phyloP scores from a whole-genome alignment of 2,329 filamentous ascomycete species.

The Trichoderma aggressivum region DNA sequence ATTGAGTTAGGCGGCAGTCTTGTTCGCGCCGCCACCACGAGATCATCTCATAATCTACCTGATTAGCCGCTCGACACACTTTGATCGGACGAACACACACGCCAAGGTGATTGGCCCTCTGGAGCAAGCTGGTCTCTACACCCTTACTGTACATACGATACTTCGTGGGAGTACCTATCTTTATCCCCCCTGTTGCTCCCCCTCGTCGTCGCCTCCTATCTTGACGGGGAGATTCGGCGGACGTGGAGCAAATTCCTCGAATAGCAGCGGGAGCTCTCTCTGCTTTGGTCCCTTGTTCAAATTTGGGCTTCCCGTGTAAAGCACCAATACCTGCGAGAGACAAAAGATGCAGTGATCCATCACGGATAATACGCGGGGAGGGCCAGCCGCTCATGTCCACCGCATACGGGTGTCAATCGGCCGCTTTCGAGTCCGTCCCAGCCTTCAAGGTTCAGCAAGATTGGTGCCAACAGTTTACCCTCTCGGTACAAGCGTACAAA shows the following conservation, averaged over 20 bases:
- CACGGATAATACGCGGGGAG: not conserved
- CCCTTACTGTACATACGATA: not conserved
- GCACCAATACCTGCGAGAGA: not conserved
- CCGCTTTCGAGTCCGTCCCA: conserved; percentile 4
- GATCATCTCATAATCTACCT: conserved; percentile 11
- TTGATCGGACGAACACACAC: conserved; percentile 17
- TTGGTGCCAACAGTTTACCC: not conserved
- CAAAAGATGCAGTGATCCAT: not conserved
- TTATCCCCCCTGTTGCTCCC: not conserved
- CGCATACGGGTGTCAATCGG: not conserved
- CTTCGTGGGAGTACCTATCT: not conserved
- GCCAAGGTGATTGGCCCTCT: not conserved
- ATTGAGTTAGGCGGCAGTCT: conserved; percentile 5
- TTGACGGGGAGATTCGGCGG: conserved; percentile 17
- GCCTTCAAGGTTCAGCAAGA: not conserved
- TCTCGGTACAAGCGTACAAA: not conserved
- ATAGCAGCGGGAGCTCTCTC: not conserved
- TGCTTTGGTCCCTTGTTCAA: not conserved
- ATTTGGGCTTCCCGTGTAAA: not conserved
- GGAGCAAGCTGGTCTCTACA: not conserved
- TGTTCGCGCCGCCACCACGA: conserved; percentile 14
- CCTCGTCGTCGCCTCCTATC: conserved; percentile 3
- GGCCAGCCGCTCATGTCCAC: not conserved
- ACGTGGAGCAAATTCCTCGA: conserved; percentile 6
- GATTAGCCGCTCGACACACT: conserved; percentile 14